A percentile compares a stretch with the other conserved stretches of the same genome.
Conservation (phyloP, 2,329 filamentous ascomycete species). For the Bimuria novae-zelandiae region DNA sequence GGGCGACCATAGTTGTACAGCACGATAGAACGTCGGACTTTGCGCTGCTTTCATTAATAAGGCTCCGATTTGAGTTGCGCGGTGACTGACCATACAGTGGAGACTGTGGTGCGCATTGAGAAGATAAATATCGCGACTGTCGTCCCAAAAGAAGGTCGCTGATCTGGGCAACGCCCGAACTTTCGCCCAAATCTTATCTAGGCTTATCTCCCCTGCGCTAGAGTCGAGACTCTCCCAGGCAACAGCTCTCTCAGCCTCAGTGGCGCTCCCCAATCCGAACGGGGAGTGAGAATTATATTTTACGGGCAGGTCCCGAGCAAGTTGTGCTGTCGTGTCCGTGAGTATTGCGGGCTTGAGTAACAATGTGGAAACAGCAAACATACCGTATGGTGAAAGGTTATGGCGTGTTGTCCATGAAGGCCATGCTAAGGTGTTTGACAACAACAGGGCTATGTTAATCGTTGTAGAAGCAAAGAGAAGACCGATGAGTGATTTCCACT, state of each 20-base stretch:
- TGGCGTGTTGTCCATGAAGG: no score
- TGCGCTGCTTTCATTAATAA: neutral
- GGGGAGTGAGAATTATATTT: neutral
- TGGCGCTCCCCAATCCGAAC: neutral
- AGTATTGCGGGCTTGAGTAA: neutral
- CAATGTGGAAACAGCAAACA: neutral
- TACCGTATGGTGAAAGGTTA: constrained; percentile 2
- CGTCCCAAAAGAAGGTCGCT: neutral
- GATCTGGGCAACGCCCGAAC: neutral
- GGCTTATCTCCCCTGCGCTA: neutral
- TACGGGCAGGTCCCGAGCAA: neutral
- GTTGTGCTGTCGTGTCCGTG: neutral
- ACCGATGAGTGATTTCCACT: no score
- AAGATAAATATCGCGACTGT: neutral
- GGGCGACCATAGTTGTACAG: constrained; percentile 1
- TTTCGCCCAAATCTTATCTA: neutral
- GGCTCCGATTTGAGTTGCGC: neutral
- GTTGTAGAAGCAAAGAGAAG: no score
- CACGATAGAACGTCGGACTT: neutral
- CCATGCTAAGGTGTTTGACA: no score
- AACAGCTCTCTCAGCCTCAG: neutral
- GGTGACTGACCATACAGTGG: neutral
- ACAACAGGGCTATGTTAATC: no score
- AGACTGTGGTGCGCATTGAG: constrained; percentile 1
- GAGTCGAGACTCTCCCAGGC: neutral